Base-by-base conservation (phyloP, 2,329 filamentous ascomycete genomes). In the Penicillium glabrum region DNA sequence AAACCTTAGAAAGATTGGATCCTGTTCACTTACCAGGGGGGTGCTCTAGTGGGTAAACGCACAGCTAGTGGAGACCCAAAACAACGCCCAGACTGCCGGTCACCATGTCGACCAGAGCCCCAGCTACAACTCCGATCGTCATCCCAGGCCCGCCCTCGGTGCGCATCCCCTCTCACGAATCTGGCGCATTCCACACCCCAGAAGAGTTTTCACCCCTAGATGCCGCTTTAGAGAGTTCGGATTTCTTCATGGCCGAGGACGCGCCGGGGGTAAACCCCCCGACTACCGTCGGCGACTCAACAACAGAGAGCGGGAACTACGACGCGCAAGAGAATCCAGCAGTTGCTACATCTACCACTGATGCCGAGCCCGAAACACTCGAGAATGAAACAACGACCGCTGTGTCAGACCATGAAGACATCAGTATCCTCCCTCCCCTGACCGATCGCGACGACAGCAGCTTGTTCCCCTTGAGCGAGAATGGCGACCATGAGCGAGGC, bases 361-460 rank as follows among this genome's bases (percentile, higher is more conserved):
- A 60, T 46, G 51, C 58, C 16, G 48, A 59, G 9, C 45, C 53
- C 19, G 60, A 59, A 33, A 64, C 64, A 35, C 57, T 65, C 39
- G 58, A 62, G 23, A 55, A 59, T 13, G 58, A 60, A 46, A 57
- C 57, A 10, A 57, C 61, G 21, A 57, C 59, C 13, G 62, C 60
- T 9, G 60, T 65, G 29, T 59, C 59, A 8, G 64, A 65, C 26
- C 44, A 57, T 13, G 71, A 73, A 11, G 68, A 74, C 31, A 63
- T 64, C 23, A 69, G 63, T 31, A 54, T 66, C 19, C 63, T 70
- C 29, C 69, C 72, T 57, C 70, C 71, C 16, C 64, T 72, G 51
- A 67, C 66, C 21, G 72, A 74, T 53, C 64, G 63, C 54, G 71
- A 74, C 47, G 71, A 74, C 44, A 74, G 64, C 55, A 74, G 70